phyloP scores from a whole-genome alignment of 768 basidiomycete species.

The Lanmaoa rubissima region DNA sequence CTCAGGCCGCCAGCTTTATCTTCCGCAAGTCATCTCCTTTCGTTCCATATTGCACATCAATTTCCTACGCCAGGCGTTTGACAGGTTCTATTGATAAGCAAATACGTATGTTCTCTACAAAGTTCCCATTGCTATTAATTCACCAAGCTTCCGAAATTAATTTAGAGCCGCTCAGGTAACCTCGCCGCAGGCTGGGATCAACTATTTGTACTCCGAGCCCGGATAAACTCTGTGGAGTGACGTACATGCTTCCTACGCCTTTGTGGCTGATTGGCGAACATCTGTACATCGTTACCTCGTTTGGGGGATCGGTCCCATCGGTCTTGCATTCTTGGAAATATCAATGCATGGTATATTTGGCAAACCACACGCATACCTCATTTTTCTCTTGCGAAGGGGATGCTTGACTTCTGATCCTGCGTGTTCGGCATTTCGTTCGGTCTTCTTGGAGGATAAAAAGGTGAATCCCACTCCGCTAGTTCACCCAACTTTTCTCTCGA shows the following conservation, averaged over 20 bases:
- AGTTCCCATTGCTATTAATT: neutral
- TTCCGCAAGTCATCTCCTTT: neutral
- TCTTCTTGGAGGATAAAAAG: neutral
- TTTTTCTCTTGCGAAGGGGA: neutral
- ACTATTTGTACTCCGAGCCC: neutral
- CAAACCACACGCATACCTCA: neutral
- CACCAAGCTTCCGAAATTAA: neutral
- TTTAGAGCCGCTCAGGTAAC: neutral
- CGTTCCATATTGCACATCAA: neutral
- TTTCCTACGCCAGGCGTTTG: neutral
- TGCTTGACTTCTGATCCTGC: neutral
- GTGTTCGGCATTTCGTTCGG: neutral
- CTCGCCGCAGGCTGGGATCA: neutral
- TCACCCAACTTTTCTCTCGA: neutral
- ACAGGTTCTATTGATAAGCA: neutral
- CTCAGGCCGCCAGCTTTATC: neutral
- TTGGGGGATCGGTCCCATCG: neutral
- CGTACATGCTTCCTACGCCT: neutral
- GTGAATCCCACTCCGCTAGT: neutral
- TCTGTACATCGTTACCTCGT: neutral
- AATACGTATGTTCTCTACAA: neutral
- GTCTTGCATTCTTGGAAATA: neutral
- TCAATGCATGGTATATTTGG: neutral
- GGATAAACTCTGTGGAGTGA: neutral
- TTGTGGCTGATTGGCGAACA: neutral